Base-by-base conservation (phyloP, 768 basidiomycete species). In the Kwoniella mangroviensis region DNA sequence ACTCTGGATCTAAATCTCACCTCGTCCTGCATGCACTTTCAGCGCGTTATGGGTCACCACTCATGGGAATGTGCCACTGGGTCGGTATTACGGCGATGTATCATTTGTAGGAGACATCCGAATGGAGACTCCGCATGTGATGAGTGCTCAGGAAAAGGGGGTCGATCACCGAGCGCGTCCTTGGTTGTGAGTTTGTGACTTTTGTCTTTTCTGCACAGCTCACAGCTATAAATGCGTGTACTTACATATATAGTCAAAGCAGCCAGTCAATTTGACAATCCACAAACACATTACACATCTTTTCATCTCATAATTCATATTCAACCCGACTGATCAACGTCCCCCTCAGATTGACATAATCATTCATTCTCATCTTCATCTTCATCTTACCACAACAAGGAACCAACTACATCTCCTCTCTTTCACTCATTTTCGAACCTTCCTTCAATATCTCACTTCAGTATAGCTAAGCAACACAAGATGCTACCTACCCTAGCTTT, bases 401-500 rank as follows among this genome's bases (percentile, higher is more conserved):
- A 22, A 57, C 56, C 54, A 45, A 45, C 65, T 66, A 13, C 6
- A 26, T 59, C 55, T 34, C 1, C 34, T 34, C 34, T 34, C 34
- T 6, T 34, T 34, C 34, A 34, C 34, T 34, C n/a, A n/a, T n/a
- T 34, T 34, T 4, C 6, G 9, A 34, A 5, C 41, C 24, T 58
- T 55, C 22, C 24, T 15, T 59, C 45, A 1, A 26, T 28, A 13
- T 6, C 22, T 13, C 26, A 2, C 57, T 43, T 22, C 65, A 28
- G 12, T 66, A 40, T 15, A 41, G n/a, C 43, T 19, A n/a, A 52
- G 4, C 64, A 52, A 54, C 1, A 1, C 63, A 73, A 21, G 26
- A 75, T 76, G 72, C 41, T 72, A 5, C 15, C 45, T n/a, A 45
- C 63, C 17, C n/a, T 74, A 52, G 67, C 71, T 55, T 52, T 76